phyloP scores from a whole-genome alignment of 2,329 filamentous ascomycete genomes.

The Monilinia aucupariae region DNA sequence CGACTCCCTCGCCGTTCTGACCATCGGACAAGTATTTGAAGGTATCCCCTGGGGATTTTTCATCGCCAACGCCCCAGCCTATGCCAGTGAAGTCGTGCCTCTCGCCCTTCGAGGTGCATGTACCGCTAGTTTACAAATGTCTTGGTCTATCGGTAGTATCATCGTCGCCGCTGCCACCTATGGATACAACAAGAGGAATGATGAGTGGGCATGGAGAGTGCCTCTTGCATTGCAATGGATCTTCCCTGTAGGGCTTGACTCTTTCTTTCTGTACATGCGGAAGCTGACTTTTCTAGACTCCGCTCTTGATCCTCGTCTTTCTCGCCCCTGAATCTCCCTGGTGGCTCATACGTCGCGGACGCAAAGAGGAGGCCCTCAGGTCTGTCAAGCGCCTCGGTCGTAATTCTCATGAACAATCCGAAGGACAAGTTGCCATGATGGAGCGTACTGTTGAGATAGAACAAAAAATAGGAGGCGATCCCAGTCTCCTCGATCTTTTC shows the following conservation, averaged over 20 bases:
- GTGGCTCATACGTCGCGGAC: constrained; percentile 44
- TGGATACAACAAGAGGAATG: constrained; percentile 41
- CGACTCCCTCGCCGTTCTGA: constrained; percentile 35
- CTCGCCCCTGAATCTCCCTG: constrained; percentile 46
- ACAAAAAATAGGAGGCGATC: constrained; percentile 40
- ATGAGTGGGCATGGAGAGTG: constrained; percentile 41
- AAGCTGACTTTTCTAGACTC: constrained; percentile 33
- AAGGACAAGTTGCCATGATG: constrained; percentile 52
- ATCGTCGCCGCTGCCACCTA: constrained; percentile 55
- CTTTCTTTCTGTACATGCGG: not conserved
- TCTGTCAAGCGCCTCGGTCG: constrained; percentile 35
- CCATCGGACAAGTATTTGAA: constrained; percentile 39
- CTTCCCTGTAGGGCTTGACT: constrained; percentile 36
- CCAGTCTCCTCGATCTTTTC: constrained; percentile 47
- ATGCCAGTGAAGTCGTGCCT: constrained; percentile 57
- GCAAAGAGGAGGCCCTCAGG: constrained; percentile 40
- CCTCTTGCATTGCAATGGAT: constrained; percentile 50
- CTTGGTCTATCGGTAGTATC: constrained; percentile 58
- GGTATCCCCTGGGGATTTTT: constrained; percentile 63
- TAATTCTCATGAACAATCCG: constrained; percentile 42
- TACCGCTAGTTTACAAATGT: constrained; percentile 61
- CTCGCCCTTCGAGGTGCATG: constrained; percentile 51
- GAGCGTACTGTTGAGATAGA: constrained; percentile 53
- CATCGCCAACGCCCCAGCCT: constrained; percentile 59
- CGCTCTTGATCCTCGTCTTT: constrained; percentile 45